Evolutionary conservation across 1,139 yeast genomes (phyloP), one percentile per base, ranked within the genome.

Genomic region (Chernovozyma aurita): DNA sequence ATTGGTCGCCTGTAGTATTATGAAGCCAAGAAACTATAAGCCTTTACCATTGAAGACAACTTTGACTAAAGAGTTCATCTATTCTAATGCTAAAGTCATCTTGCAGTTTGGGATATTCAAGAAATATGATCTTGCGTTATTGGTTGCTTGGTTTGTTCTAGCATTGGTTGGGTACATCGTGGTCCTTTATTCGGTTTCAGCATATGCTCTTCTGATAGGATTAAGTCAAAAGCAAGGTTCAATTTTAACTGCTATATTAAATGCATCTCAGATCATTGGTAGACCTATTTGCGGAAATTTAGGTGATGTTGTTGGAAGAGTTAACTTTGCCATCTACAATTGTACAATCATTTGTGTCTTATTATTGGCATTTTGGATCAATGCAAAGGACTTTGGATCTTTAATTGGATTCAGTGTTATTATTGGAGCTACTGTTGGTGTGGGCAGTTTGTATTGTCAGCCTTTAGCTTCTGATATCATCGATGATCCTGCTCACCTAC

Each of bases 261-360:
- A 78, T 52, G 78, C 76, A 4, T 80, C 80, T 2, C 88, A 82
- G 54, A 58, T 70, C 3, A 44, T 83, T 12, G 92, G 92, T 0
- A 65, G 92, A 45, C 90, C 90, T 1, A 27, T 59, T 2, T 63
- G 80, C 53, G 92, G 94, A 0, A 40, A 63, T 4, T 27, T 70
- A 4, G 80, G 80, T 21, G 92, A 83, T 51, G 57, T 45, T 24
- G 53, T 65, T 33, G 92, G 94, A 1, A 63, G 87, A 42, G 59
- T 69, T 29, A 82, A 80, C 51, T 59, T 73, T 22, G 65, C 80
- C 1, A 46, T 62, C 9, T 31, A 47, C 8, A 47, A 62, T 3
- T 57, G 73, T 34, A 29, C 61, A 3, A 38, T 59, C 3, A 50
- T 65, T 24, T 42, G 64, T n/a, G 48, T 75, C 4, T 45, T 75